Percentiles rank a stretch among this genome's conserved stretches.
Conservation (phyloP, 768 basidiomycete species). For the Tylopilus intermedius region DNA sequence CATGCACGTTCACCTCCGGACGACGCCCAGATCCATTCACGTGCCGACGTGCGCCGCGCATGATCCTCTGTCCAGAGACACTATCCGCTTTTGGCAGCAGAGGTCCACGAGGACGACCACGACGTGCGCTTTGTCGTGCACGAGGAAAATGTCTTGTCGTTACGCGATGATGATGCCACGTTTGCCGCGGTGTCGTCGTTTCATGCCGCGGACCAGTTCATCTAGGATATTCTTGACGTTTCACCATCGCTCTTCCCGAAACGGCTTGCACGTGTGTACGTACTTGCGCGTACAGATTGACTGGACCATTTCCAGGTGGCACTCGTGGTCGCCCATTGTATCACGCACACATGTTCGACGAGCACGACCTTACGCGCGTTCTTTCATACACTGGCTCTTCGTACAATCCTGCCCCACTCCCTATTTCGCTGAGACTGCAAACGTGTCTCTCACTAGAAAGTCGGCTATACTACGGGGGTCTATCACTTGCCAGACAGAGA, state of each 20-base stretch:
- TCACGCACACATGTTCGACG: slow-evolving; percentile 48
- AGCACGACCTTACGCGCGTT: slow-evolving; percentile 40
- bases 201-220: slow-evolving; percentile 32
- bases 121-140: slow-evolving; percentile 12
- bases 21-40: background rate
- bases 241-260: slow-evolving; percentile 35
- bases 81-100: slow-evolving; percentile 46
- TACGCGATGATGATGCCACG: slow-evolving; percentile 33
- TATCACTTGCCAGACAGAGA: slow-evolving; percentile 33
- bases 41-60: slow-evolving; percentile 10
- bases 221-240: slow-evolving; percentile 32
- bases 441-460: slow-evolving; percentile 39
- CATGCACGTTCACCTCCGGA: slow-evolving; percentile 33
- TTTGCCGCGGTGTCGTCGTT: slow-evolving; percentile 31
- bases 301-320: slow-evolving; percentile 37
- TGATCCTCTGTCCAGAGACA: slow-evolving; percentile 40
- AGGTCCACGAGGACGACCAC: slow-evolving; percentile 30
- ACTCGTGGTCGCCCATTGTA: slow-evolving; percentile 43
- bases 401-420: slow-evolving; percentile 9
- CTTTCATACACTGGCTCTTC: slow-evolving; percentile 34
- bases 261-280: slow-evolving; percentile 9
- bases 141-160: too few species aligned
- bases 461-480: slow-evolving; percentile 28
- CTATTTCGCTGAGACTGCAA: slow-evolving; percentile 35
- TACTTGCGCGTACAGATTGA: slow-evolving; percentile 40